phyloP scores from a whole-genome alignment of 768 basidiomycete genomes.

The Tylopilus sp. region DNA sequence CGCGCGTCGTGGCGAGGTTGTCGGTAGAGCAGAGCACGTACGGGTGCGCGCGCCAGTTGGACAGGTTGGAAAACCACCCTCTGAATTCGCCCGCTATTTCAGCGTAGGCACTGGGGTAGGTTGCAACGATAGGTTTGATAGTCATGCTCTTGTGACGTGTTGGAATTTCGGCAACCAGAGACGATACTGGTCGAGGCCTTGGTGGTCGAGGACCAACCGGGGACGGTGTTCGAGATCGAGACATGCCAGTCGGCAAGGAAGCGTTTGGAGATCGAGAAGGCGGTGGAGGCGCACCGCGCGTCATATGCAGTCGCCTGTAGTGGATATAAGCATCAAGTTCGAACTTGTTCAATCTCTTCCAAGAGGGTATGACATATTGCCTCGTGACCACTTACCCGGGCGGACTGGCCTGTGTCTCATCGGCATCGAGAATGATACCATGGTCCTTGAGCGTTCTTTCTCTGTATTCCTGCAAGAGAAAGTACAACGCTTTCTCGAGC shows the following conservation, averaged over 20 bases:
- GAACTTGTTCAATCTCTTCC: constrained; percentile 31
- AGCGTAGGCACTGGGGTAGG: too few relatives aligned
- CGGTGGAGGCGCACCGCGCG: constrained; percentile 25
- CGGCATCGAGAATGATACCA: constrained; percentile 40
- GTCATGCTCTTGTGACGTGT: constrained; percentile 32
- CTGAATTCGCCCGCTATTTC: constrained; percentile 63
- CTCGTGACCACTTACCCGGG: too few relatives aligned
- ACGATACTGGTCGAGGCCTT: too few relatives aligned
- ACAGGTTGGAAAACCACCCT: constrained; percentile 79
- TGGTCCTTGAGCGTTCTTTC: constrained; percentile 58
- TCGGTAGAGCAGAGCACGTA: constrained; percentile 56
- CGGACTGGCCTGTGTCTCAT: constrained; percentile 20
- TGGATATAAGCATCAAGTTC: constrained; percentile 8
- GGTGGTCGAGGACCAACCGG: too few relatives aligned
- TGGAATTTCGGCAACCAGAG: constrained; percentile 25
- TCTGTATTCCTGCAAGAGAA: constrained; percentile 74
- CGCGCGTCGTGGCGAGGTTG: constrained; percentile 57
- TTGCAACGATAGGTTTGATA: constrained; percentile 20
- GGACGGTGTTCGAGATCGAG: too few relatives aligned
- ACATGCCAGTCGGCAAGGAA: constrained; percentile 15
- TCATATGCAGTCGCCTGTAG: constrained; percentile 19
- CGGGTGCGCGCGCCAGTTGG: constrained; percentile 79
- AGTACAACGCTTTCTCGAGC: constrained; percentile 88
- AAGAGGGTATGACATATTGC: constrained; percentile 34
- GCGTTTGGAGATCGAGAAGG: constrained; percentile 29